Evolutionary conservation across 352 stramenopile species (phyloP).

Genomic region (Lagenidium sp.): DNA sequence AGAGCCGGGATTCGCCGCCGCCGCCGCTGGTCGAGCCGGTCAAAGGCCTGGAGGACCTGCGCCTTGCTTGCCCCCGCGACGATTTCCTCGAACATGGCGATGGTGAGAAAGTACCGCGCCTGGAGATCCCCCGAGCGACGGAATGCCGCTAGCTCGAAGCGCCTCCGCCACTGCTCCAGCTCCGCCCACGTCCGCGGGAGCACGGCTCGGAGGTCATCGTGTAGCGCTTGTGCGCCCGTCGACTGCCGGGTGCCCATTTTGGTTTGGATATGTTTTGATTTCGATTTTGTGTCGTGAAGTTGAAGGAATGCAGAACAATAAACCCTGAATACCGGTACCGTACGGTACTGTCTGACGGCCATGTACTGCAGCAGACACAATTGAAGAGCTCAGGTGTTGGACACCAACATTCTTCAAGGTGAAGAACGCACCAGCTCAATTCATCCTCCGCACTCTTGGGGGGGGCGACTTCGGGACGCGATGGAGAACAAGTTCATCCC

Average conservation of each 20-base stretch:
- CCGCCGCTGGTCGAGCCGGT: slow-evolving; percentile 19
- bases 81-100: slow-evolving; percentile 36
- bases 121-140: slow-evolving; percentile 21
- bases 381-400: too few relatives aligned
- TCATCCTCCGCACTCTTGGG: too few relatives aligned
- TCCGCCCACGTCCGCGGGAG: slow-evolving; percentile 42
- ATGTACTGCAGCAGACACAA: too few relatives aligned
- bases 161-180: slow-evolving; percentile 42
- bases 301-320: too few relatives aligned
- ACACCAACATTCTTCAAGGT: too few relatives aligned
- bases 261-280: not conserved
- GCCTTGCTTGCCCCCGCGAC: slow-evolving; percentile 20
- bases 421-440: too few relatives aligned
- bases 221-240: slow-evolving; percentile 28
- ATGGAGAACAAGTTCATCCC: slow-evolving; percentile 91
- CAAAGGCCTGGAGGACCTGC: slow-evolving; percentile 34
- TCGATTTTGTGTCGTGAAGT: slow-evolving; percentile 1
- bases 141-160: slow-evolving; percentile 48
- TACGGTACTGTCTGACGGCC: too few relatives aligned
- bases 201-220: slow-evolving; percentile 24
- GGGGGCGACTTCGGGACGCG: not conserved
- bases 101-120: slow-evolving; percentile 45
- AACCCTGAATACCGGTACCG: too few relatives aligned
- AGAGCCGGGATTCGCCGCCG: slow-evolving; percentile 22
- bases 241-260: slow-evolving; percentile 52